phyloP scores from a whole-genome alignment of 371 early-diverging fungal species.

The Zancudomyces culisetae region DNA sequence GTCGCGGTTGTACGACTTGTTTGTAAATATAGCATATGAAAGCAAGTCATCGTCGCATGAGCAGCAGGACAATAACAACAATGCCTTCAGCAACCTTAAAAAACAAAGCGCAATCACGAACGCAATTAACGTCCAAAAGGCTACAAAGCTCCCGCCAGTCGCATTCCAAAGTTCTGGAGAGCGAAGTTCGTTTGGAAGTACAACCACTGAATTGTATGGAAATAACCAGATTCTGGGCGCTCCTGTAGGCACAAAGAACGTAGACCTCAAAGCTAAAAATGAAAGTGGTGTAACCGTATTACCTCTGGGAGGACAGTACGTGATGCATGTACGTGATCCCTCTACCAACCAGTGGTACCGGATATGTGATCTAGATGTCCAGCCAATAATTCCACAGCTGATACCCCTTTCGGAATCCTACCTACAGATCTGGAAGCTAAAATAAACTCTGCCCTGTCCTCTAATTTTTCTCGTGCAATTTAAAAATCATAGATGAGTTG shows the following conservation, averaged over 20 bases:
- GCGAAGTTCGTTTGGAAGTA: neutral
- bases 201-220: neutral
- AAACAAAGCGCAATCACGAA: slow-evolving; percentile 20
- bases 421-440: slow-evolving; percentile 53
- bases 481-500: slow-evolving; percentile 5
- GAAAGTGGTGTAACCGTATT: neutral
- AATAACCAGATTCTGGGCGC: neutral
- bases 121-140: neutral
- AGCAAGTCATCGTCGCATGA: slow-evolving; percentile 38
- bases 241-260: neutral
- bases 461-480: neutral
- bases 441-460: too few relatives aligned
- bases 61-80: neutral
- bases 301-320: slow-evolving; percentile 31
- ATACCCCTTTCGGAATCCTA: slow-evolving; percentile 83
- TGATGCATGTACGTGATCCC: slow-evolving; percentile 57
- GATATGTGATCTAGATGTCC: slow-evolving; percentile 83
- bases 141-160: neutral
- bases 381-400: slow-evolving; percentile 87
- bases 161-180: neutral
- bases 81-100: slow-evolving; percentile 22
- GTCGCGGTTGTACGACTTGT: slow-evolving; percentile 41
- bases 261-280: neutral
- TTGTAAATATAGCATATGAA: slow-evolving; percentile 84
- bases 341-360: slow-evolving; percentile 83